Percentiles rank a stretch among this genome's conserved stretches.
These are phyloP conservation scores for Rhynchospora tenuis DNA, from an alignment of 176 grass and related monocot species.

Conservation along the genomic window DNA sequence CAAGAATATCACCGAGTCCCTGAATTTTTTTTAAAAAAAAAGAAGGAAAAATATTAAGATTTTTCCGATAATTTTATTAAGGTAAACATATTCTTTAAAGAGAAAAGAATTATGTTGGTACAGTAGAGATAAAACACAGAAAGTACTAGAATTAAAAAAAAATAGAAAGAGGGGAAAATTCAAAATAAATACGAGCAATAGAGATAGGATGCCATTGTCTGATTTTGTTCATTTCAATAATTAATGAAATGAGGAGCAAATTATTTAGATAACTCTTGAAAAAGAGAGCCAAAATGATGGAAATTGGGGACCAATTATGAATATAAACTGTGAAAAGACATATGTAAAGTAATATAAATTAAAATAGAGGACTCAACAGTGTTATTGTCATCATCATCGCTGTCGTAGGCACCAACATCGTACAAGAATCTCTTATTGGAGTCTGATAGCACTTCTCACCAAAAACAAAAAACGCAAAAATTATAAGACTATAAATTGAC, in stretches of 20 bases:
- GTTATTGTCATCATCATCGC: constrained; percentile 39
- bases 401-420: constrained; percentile 73
- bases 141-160: background rate
- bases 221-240: background rate
- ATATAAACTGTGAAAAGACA: background rate
- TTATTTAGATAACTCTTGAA: background rate
- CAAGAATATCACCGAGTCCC: constrained; percentile 70
- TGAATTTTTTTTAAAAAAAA: constrained; percentile 29
- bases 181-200: background rate
- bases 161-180: background rate
- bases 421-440: constrained; percentile 89
- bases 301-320: background rate
- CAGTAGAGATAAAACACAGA: background rate
- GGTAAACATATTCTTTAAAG: background rate
- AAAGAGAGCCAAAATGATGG: background rate
- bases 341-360: background rate
- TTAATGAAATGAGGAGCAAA: background rate
- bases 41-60: background rate
- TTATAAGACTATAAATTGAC: background rate
- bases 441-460: constrained; percentile 63
- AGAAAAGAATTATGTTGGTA: background rate
- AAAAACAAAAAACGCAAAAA: background rate
- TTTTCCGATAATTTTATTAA: background rate
- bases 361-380: background rate
- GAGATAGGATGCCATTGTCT: background rate